Base-by-base conservation (phyloP, 1,284 basidiomycete species). In the Pterulicium gracile region DNA sequence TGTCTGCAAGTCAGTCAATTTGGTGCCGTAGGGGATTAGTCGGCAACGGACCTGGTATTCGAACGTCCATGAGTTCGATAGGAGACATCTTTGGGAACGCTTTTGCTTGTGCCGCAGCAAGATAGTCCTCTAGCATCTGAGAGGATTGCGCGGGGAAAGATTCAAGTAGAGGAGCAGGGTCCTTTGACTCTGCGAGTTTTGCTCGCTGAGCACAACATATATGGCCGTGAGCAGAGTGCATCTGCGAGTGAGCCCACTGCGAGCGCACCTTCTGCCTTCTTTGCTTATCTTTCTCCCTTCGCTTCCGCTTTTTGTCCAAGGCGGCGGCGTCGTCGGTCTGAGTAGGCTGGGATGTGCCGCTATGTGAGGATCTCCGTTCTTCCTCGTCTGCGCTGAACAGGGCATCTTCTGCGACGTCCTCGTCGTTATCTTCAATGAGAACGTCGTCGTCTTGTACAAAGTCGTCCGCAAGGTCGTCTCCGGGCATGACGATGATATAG, bases 391-490 rank as follows among this genome's bases (percentile, higher is more conserved):
- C 54, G 64, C 68, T 15, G 48, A 53, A 3, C 61, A 61, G 47
- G 14, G 68, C 67, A 41, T 69, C 74, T 50, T 73, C 61, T 14
- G 70, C 56, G 17, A 56, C 64, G 5, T 55, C 59, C 27, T 66
- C 59, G 45, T 70, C 67, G 19, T 70, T 69, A 4, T 57, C 63
- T n/a, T 62, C 60, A 3, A 52, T 65, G 10, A 58, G 55, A 41
- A 64, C 69, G 45, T 70, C 68, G 43, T 83, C 81, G 52, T 90
- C 87, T 22, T 73, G 72, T 35, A 84, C 67, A 58, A 85, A 87
- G 55, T 89, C 84, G 56, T 90, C 87, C 39, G 83, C 82, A 15
- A 90, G 70, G 64, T 85, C 84, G 67, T 91, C 88, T 39, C 81
- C 83, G 47, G 40, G 17, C n/a, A 21, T 41, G 35, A 17, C 10